A percentile compares a stretch with the other conserved stretches of the same genome.
Conservation (phyloP, 768 basidiomycete species). For the Tricholoma furcatifolium region DNA sequence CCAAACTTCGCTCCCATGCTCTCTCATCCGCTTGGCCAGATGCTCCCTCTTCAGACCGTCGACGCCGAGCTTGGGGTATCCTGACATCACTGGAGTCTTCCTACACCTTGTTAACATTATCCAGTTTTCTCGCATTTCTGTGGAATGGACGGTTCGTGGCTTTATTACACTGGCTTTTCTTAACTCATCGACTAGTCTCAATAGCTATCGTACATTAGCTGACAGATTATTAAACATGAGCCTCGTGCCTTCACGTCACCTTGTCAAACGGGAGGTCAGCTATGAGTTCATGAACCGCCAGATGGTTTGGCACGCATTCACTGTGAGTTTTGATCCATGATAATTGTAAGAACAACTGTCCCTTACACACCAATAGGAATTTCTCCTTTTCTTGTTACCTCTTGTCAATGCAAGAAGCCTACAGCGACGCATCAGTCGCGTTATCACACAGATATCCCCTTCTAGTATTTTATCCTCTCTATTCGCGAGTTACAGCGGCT, state of each 20-base stretch:
- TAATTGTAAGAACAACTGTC: slow-evolving; percentile 4
- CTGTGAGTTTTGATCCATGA: slow-evolving; percentile 51
- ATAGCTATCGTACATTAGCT: slow-evolving; percentile 81
- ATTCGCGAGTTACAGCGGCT: slow-evolving; percentile 20
- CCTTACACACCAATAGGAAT: slow-evolving; percentile 61
- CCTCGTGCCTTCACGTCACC: slow-evolving; percentile 67
- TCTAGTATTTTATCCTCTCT: slow-evolving; percentile 28
- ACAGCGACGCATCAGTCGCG: slow-evolving; percentile 51
- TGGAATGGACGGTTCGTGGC: slow-evolving; percentile 72
- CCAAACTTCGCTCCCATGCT: slow-evolving; percentile 70
- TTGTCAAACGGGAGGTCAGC: slow-evolving; percentile 81
- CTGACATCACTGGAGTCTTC: slow-evolving; percentile 67
- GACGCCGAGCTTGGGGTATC: slow-evolving; percentile 71
- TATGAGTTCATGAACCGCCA: slow-evolving; percentile 99
- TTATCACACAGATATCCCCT: slow-evolving; percentile 29
- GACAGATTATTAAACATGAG: slow-evolving; percentile 77
- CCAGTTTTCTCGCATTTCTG: slow-evolving; percentile 83
- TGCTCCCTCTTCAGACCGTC: slow-evolving; percentile 73
- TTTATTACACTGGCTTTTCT: background rate
- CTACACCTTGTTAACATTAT: slow-evolving; percentile 58
- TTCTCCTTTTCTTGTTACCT: slow-evolving; percentile 88
- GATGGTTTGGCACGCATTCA: slow-evolving; percentile 99
- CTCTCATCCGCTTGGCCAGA: slow-evolving; percentile 91
- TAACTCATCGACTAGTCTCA: background rate
- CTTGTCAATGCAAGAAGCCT: slow-evolving; percentile 70